Conservation (phyloP, 495 filamentous ascomycete species). For the Penicillium simplicissimum region DNA sequence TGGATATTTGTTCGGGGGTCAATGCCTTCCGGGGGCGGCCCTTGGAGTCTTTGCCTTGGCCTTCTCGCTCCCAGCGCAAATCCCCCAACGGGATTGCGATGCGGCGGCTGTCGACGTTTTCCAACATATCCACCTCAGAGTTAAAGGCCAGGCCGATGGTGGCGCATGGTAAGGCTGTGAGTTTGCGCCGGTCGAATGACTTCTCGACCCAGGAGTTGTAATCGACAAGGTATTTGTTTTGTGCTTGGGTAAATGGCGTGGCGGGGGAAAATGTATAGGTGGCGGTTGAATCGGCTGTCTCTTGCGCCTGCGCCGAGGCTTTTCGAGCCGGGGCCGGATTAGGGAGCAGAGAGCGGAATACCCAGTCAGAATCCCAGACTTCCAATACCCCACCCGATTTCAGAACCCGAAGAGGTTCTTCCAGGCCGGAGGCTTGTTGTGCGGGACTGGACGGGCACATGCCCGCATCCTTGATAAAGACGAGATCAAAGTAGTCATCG, state of each 20-base stretch:
- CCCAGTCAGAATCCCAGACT: constrained; percentile 82
- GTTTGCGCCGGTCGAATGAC: constrained; percentile 68
- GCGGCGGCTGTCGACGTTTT: constrained; percentile 68
- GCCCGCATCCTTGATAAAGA: constrained; percentile 86
- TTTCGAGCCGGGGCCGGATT: constrained; percentile 65
- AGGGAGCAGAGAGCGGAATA: constrained; percentile 72
- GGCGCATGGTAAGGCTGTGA: constrained; percentile 78
- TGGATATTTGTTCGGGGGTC: constrained; percentile 69
- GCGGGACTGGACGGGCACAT: constrained; percentile 63
- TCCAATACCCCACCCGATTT: constrained; percentile 79
- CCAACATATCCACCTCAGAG: constrained; percentile 74
- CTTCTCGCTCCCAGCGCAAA: constrained; percentile 83
- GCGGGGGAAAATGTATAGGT: constrained; percentile 83
- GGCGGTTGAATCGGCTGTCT: constrained; percentile 62
- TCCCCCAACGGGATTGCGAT: constrained; percentile 85
- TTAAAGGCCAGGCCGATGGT: constrained; percentile 73
- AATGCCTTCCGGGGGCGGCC: constrained; percentile 50
- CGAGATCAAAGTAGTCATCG: constrained; percentile 82
- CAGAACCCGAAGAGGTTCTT: constrained; percentile 76
- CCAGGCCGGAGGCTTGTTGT: constrained; percentile 64
- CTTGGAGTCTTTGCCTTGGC: constrained; percentile 38
- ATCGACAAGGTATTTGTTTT: constrained; percentile 79
- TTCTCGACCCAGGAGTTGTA: constrained; percentile 83
- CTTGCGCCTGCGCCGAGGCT: constrained; percentile 57
- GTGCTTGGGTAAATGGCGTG: constrained; percentile 72